These are phyloP conservation scores for Aspergillus texensis DNA, from an alignment of 2,329 filamentous ascomycete genomes.

Conservation along the genomic window DNA sequence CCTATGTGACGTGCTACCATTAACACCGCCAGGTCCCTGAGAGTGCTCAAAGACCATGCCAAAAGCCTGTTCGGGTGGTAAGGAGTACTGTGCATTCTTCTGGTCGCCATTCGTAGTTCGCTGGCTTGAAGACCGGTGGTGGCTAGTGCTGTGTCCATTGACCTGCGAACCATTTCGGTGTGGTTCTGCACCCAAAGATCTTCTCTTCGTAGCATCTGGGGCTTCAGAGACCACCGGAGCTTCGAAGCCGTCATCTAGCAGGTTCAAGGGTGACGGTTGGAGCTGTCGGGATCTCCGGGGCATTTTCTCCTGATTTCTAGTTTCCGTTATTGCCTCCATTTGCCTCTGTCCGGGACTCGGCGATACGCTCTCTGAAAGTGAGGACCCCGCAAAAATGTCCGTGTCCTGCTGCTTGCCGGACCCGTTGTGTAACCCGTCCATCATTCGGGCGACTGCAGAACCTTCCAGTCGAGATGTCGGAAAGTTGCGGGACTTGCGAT, in stretches of 20 bases:
- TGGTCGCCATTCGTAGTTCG: slow-evolving; percentile 11
- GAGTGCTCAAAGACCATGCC: slow-evolving; percentile 25
- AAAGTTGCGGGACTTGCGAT: neutral
- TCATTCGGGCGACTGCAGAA: neutral
- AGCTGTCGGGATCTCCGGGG: neutral
- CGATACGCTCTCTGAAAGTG: neutral
- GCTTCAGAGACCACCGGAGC: neutral
- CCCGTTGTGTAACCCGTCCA: neutral
- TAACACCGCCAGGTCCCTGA: slow-evolving; percentile 9
- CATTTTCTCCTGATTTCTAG: neutral
- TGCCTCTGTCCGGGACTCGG: too few relatives aligned
- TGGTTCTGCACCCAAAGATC: neutral
- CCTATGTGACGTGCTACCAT: slow-evolving; percentile 15
- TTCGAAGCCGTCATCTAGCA: neutral
- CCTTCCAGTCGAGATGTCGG: neutral
- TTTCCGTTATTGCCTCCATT: neutral
- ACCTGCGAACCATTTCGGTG: slow-evolving; percentile 2
- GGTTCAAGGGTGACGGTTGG: neutral
- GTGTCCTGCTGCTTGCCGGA: slow-evolving; percentile 2
- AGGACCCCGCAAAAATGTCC: neutral
- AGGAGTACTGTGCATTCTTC: slow-evolving; percentile 19
- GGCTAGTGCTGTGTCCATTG: slow-evolving; percentile 3
- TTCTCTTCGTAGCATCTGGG: neutral
- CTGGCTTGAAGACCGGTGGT: slow-evolving; percentile 3
- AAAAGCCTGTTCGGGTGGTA: slow-evolving; percentile 20